phyloP scores from a whole-genome alignment of 1,284 basidiomycete genomes.

The Irpex sp. region DNA sequence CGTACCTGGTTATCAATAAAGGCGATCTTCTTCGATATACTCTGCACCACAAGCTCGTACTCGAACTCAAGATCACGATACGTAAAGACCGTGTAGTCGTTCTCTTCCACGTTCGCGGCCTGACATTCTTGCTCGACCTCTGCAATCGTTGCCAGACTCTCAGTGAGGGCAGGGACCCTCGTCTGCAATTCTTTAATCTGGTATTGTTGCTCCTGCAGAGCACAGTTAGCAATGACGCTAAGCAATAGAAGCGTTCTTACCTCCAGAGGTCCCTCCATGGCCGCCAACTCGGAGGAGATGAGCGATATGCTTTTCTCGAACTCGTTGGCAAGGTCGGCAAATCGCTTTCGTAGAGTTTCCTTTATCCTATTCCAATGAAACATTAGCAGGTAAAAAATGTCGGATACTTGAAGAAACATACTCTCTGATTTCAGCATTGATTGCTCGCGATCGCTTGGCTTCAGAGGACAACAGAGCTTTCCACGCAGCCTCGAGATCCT shows the following conservation, averaged over 20 bases:
- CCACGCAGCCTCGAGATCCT: conserved; percentile 85
- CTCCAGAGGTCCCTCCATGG: conserved; percentile 77
- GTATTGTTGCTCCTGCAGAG: conserved; percentile 48
- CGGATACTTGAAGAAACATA: conserved; percentile 35
- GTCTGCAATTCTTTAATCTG: conserved; percentile 55
- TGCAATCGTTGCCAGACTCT: conserved; percentile 51
- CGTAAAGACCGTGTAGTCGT: conserved; percentile 93
- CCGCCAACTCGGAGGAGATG: conserved; percentile 75
- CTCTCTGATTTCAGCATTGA: conserved; percentile 92
- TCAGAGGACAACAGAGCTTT: conserved; percentile 70
- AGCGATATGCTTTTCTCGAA: conserved; percentile 73
- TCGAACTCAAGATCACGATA: conserved; percentile 91
- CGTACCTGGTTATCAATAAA: conserved; percentile 95
- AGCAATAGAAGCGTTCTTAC: conserved; percentile 33
- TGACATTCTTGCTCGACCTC: conserved; percentile 74
- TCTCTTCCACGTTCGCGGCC: conserved; percentile 95
- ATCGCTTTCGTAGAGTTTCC: conserved; percentile 79
- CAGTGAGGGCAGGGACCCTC: conserved; percentile 59
- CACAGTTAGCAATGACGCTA: conserved; percentile 16
- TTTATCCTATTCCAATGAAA: too few relatives aligned
- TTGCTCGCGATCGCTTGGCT: conserved; percentile 74
- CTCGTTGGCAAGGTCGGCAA: conserved; percentile 81
- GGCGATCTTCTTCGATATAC: conserved; percentile 84
- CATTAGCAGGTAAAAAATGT: too few relatives aligned
- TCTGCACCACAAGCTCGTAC: conserved; percentile 78